These are phyloP conservation scores for Arthrobotrys pseudoclavata DNA, from an alignment of 2,329 filamentous ascomycete species.

Conservation along the genomic window DNA sequence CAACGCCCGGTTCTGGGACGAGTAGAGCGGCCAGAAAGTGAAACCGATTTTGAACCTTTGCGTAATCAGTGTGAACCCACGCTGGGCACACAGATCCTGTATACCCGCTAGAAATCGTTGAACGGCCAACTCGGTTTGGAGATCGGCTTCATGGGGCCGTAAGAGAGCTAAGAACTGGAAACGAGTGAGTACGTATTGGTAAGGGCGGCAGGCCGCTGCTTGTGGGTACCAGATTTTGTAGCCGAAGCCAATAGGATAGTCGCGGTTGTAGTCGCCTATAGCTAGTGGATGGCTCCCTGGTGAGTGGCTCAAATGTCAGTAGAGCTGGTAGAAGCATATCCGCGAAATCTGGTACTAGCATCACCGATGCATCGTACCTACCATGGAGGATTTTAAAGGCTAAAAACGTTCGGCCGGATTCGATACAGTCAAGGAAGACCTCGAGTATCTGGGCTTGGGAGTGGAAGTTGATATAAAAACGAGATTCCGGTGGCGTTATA, in stretches of 20 bases:
- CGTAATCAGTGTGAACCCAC: neutral
- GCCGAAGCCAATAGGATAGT: neutral
- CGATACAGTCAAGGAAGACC: neutral
- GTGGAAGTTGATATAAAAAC: neutral
- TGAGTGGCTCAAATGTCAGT: neutral
- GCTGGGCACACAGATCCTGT: neutral
- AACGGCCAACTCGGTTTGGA: neutral
- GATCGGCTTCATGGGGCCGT: neutral
- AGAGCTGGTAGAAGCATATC: neutral
- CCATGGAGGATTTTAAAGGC: neutral
- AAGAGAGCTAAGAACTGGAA: slow-evolving; percentile 7
- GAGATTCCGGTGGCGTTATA: neutral
- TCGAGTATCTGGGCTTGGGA: neutral
- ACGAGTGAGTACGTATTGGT: neutral
- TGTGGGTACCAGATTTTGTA: neutral
- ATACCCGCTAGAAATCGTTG: neutral
- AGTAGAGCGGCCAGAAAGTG: neutral
- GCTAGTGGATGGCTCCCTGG: no score
- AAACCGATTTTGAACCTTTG: neutral
- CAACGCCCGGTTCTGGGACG: neutral
- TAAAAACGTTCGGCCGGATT: neutral
- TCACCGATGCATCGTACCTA: no score
- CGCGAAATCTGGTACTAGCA: neutral
- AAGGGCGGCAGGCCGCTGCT: neutral
- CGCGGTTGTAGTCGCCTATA: neutral